Evolutionary conservation across 2,329 filamentous ascomycete species (phyloP).

Genomic region (Dothistroma septosporum): DNA sequence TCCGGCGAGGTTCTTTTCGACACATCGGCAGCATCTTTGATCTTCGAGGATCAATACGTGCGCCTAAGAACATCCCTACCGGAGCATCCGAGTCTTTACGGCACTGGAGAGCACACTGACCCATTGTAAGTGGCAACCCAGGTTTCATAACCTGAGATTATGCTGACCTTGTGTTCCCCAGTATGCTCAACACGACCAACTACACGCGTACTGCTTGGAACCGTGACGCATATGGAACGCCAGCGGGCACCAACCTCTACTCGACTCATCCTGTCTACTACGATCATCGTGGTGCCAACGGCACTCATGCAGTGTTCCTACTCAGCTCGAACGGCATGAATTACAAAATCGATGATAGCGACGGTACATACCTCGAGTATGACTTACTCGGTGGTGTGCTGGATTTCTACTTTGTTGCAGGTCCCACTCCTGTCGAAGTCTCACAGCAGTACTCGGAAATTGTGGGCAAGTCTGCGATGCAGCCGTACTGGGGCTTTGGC

Average conservation of each 20-base stretch:
- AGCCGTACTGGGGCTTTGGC: constrained; percentile 52
- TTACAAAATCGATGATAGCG: constrained; percentile 64
- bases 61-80: constrained; percentile 68
- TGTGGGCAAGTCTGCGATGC: constrained; percentile 47
- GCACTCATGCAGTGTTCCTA: constrained; percentile 63
- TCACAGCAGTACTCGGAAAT: constrained; percentile 50
- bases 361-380: constrained; percentile 71
- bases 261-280: constrained; percentile 72
- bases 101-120: constrained; percentile 73
- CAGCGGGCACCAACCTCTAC: constrained; percentile 63
- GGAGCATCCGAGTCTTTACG: constrained; percentile 66
- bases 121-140: constrained; percentile 36
- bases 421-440: constrained; percentile 45
- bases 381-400: constrained; percentile 72
- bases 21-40: constrained; percentile 59
- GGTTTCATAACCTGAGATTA: background rate
- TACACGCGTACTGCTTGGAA: constrained; percentile 69
- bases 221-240: constrained; percentile 60
- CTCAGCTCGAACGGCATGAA: constrained; percentile 73
- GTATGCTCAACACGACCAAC: constrained; percentile 58
- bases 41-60: constrained; percentile 77
- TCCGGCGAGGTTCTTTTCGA: constrained; percentile 63
- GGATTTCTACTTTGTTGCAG: constrained; percentile 57
- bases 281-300: constrained; percentile 58
- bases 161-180: constrained; percentile 9